A percentile compares a stretch with the other conserved stretches of the same genome.
Conservation (phyloP, 441 rosid species). For the Pelargonium australe region DNA sequence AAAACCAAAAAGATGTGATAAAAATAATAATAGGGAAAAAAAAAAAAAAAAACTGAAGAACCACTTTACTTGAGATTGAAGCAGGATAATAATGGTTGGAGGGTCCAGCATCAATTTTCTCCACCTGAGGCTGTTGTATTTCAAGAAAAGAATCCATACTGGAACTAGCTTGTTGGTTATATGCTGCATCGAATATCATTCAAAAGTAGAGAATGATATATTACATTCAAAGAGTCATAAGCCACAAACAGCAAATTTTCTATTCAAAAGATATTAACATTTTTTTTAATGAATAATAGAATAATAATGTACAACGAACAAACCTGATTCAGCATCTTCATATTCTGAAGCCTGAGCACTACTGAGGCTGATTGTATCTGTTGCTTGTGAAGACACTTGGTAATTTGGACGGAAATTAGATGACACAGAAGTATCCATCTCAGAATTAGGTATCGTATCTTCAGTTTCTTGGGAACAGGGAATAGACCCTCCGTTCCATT, state of each 20-base stretch:
- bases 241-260: conserved; percentile 4
- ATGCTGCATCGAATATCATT: conserved; percentile 35
- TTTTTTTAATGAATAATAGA: conserved; percentile 1
- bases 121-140: conserved; percentile 34
- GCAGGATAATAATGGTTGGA: conserved; percentile 36
- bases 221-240: too few species aligned
- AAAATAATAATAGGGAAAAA: conserved; percentile 10
- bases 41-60: conserved; percentile 1
- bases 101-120: conserved; percentile 37
- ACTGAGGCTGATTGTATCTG: conserved; percentile 50
- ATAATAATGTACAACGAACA: conserved; percentile 10
- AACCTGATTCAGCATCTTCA: conserved; percentile 91
- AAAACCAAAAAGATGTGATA: neutral
- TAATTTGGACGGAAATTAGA: conserved; percentile 39
- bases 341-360: conserved; percentile 61
- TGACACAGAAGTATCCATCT: conserved; percentile 51
- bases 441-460: conserved; percentile 34
- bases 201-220: conserved; percentile 7
- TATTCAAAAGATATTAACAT: conserved; percentile 9
- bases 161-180: conserved; percentile 54
- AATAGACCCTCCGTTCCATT: conserved; percentile 38
- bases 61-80: conserved; percentile 39
- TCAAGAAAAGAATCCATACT: conserved; percentile 40
- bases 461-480: conserved; percentile 41
- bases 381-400: conserved; percentile 46